Percentiles rank a stretch among this genome's conserved stretches.
phyloP scores from a whole-genome alignment of 176 grass and related monocot species.

The Metroxylon sagu region DNA sequence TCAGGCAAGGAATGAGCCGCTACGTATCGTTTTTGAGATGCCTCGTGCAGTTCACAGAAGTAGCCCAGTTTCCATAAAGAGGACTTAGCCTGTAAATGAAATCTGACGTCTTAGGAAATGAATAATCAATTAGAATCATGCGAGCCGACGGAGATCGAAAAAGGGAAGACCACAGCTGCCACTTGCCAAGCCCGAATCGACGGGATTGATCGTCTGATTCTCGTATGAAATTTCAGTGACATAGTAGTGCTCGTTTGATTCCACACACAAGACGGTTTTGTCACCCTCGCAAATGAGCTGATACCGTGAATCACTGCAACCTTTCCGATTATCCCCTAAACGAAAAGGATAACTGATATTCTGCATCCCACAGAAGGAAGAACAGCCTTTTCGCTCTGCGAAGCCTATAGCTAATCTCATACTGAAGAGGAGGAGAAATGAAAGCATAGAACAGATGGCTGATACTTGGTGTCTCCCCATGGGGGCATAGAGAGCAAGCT shows the following conservation, averaged over 20 bases:
- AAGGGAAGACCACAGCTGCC: conserved; percentile 13
- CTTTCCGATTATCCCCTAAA: conserved; percentile 12
- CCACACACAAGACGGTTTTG: conserved; percentile 24
- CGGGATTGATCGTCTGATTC: not conserved
- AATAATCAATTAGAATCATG: too few species aligned
- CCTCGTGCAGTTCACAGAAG: conserved; percentile 23
- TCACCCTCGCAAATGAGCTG: conserved; percentile 13
- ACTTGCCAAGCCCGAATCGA: not conserved
- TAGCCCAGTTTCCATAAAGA: too few species aligned
- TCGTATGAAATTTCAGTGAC: conserved; percentile 19
- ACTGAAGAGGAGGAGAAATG: too few species aligned
- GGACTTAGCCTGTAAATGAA: too few species aligned
- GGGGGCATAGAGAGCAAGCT: too few species aligned
- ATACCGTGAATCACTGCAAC: conserved; percentile 14
- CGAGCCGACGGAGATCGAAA: not conserved
- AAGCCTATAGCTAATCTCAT: too few species aligned
- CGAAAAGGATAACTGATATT: conserved; percentile 14
- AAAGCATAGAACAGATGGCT: too few species aligned
- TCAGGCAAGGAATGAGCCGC: conserved; percentile 6
- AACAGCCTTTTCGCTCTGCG: not conserved
- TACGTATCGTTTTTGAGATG: not conserved
- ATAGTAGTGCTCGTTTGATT: conserved; percentile 5
- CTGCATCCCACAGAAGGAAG: conserved; percentile 33
- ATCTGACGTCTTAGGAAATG: too few species aligned
- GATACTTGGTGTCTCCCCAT: too few species aligned